Conservation (phyloP, 2,329 filamentous ascomycete species). For the Aaosphaeria arxii region DNA sequence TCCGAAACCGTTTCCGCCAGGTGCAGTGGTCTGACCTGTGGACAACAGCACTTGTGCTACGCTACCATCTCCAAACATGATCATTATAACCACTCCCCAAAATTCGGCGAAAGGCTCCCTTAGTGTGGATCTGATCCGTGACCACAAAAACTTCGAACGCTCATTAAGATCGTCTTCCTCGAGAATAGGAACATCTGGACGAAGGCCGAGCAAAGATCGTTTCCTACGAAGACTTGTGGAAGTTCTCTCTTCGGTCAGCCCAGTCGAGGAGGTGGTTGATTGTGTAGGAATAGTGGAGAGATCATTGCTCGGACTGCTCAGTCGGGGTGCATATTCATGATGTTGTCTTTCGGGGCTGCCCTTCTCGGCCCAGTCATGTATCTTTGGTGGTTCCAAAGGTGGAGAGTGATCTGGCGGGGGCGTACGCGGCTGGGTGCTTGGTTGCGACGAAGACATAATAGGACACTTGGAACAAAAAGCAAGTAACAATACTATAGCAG, state of each 20-base stretch:
- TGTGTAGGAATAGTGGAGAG: constrained; percentile 12
- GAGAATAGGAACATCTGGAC: constrained; percentile 40
- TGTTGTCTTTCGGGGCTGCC: constrained; percentile 6
- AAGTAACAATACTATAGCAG: neutral
- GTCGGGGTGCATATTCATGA: constrained; percentile 1
- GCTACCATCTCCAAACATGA: constrained; percentile 44
- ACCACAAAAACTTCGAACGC: constrained; percentile 38
- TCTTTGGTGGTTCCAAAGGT: constrained; percentile 13
- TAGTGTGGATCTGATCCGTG: constrained; percentile 32
- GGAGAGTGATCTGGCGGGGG: constrained; percentile 3
- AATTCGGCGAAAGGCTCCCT: constrained; percentile 46
- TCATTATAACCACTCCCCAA: constrained; percentile 41
- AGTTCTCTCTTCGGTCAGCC: constrained; percentile 12
- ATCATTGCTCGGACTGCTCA: neutral
- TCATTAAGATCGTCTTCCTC: constrained; percentile 39
- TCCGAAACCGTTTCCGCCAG: constrained; percentile 43
- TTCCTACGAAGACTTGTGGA: constrained; percentile 20
- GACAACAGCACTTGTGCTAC: constrained; percentile 44
- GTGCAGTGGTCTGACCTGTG: constrained; percentile 35
- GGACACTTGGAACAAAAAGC: neutral
- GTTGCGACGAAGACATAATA: neutral
- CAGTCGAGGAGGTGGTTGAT: constrained; percentile 10
- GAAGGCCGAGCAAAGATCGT: constrained; percentile 31
- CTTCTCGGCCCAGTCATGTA: constrained; percentile 17
- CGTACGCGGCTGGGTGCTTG: too few species aligned